Base-by-base conservation (phyloP, 192 early-diverging fungal genomes). In the Coemansia sp. region DNA sequence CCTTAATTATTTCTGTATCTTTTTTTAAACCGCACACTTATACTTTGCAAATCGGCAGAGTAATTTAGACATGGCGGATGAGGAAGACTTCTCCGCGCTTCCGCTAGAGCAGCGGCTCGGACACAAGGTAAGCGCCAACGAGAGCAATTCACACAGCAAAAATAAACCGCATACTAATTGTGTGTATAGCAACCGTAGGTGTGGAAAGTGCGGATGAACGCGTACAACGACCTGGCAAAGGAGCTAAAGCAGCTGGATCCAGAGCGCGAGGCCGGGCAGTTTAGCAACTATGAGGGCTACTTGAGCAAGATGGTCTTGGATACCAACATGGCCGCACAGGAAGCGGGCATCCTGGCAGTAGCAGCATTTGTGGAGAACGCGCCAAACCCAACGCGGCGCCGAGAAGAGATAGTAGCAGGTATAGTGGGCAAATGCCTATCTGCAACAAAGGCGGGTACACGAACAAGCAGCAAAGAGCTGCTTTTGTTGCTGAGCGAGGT, bases 191-290 rank as follows among this genome's bases (percentile, higher is more conserved):
- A 32, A n/a, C 4, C 43, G 12, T 71, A 96, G 96, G 77, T 86
- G 37, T 98, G 96, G 96, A 97, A 98, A 74, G 95, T 91, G 29
- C 88, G 96, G 54, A 75, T 89, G 50, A 84, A 75, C 45, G 96
- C 89, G 7, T 98, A 94, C 70, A 87, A 88, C 26, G 90, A 94
- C 53, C 75, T 96, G 16, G 80, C 85, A 18, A 86, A 86, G 51
- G 65, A 88, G 41, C 88, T 96, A 32, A 82, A 82, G 49, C 84
- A 81, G 26, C 83, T 88, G 35, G 90, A 90, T 59, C 81, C 86
- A 9, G 83, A 71, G 23, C 58, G 62, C 20, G 83, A 86, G 14
- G 84, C 80, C 3, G 79, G 65, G 1, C 86, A 90, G 69, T 96
- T 91, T 66, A 66, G 81, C 27, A 84, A 84, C 37, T 93, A 84